A percentile compares a stretch with the other conserved stretches of the same genome.
These are phyloP conservation scores for Dentipellis sp. DNA, from an alignment of 768 basidiomycete genomes.

Conservation along the genomic window DNA sequence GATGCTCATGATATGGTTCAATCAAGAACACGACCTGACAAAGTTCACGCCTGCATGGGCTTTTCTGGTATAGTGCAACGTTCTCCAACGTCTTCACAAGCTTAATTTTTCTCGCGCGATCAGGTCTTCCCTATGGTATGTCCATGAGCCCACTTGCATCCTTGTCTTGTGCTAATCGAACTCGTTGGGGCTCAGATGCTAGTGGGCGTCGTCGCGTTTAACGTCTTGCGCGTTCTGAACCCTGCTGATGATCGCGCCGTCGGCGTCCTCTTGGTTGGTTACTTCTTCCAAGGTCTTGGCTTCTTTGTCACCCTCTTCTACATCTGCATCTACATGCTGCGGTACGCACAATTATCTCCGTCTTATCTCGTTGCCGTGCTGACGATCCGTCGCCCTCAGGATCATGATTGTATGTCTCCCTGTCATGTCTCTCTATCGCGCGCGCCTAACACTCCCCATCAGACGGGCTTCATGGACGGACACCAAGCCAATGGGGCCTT, in stretches of 20 bases:
- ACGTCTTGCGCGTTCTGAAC: conserved; percentile 30
- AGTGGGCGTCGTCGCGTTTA: conserved; percentile 37
- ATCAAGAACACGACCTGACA: conserved; percentile 33
- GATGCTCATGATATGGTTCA: conserved; percentile 43
- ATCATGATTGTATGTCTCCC: conserved; percentile 28
- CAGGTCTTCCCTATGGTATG: conserved; percentile 26
- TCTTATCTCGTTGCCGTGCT: neutral
- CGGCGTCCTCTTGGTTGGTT: conserved; percentile 33
- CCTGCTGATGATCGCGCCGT: conserved; percentile 27
- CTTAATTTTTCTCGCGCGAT: neutral
- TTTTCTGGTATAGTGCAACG: conserved; percentile 24
- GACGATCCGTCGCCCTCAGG: conserved; percentile 12
- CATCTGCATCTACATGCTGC: conserved; percentile 38
- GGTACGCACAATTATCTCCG: conserved; percentile 18
- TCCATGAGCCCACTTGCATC: neutral
- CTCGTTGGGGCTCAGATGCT: conserved; percentile 27
- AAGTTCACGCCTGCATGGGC: conserved; percentile 30
- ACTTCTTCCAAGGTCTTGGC: conserved; percentile 40
- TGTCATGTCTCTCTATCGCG: neutral
- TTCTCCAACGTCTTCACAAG: neutral
- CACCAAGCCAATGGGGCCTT: conserved; percentile 42
- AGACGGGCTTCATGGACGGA: conserved; percentile 39
- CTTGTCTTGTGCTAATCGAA: neutral
- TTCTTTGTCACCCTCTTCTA: conserved; percentile 44
- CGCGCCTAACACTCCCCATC: neutral